A percentile compares a stretch with the other conserved stretches of the same genome.
phyloP scores from a whole-genome alignment of 108 stramenopile species.

The Skeletonema potamos region DNA sequence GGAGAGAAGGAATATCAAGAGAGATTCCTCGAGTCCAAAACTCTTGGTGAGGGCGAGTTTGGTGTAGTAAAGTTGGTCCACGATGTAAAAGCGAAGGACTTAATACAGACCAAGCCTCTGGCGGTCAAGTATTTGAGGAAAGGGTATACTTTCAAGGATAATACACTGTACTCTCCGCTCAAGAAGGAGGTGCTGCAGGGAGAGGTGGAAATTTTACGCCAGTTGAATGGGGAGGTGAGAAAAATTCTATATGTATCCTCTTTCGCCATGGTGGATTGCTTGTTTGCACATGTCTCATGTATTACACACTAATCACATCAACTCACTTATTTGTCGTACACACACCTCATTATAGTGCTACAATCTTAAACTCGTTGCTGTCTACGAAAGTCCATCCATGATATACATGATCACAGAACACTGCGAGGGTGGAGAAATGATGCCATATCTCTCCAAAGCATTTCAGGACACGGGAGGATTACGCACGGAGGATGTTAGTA shows the following conservation, averaged over 20 bases:
- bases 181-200: constrained; percentile 63
- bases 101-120: constrained; percentile 29
- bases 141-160: constrained; percentile 80
- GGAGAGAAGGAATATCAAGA: constrained; percentile 64
- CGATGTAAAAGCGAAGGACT: constrained; percentile 44
- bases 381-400: constrained; percentile 68
- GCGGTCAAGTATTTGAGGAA: constrained; percentile 77
- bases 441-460: constrained; percentile 60
- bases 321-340: background rate
- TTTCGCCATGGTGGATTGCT: too few relatives aligned
- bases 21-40: constrained; percentile 61
- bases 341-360: constrained; percentile 1
- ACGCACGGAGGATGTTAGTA: constrained; percentile 81
- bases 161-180: constrained; percentile 71
- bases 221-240: constrained; percentile 44
- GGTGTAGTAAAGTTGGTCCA: constrained; percentile 77
- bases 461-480: constrained; percentile 43
- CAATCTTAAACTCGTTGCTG: constrained; percentile 46
- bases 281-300: too few relatives aligned
- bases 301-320: background rate
- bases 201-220: constrained; percentile 75
- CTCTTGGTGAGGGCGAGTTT: constrained; percentile 82
- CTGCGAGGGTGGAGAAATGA: constrained; percentile 84
- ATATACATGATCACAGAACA: constrained; percentile 76
- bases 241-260: too few relatives aligned